These are phyloP conservation scores for Trapa bicornis DNA, from an alignment of 345 rosid species.

Conservation along the genomic window DNA sequence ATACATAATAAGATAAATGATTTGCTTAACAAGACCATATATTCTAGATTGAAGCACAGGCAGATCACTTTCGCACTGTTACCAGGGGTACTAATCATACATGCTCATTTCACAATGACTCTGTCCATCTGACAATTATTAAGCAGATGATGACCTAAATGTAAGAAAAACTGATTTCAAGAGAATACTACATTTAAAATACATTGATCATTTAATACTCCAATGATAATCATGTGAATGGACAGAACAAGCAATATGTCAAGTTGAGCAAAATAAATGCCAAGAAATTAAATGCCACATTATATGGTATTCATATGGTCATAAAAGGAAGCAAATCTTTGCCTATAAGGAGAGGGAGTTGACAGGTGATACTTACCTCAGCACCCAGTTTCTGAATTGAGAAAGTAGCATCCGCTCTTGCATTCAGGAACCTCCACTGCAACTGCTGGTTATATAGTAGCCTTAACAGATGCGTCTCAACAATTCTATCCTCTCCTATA, in stretches of 20 bases:
- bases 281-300: neutral
- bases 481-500: constrained; percentile 59
- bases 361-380: constrained; percentile 40
- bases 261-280: neutral
- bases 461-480: constrained; percentile 75
- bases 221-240: neutral
- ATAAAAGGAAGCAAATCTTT: neutral
- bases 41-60: no score
- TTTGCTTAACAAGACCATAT: no score
- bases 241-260: neutral
- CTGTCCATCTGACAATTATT: no score
- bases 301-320: neutral
- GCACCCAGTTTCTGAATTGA: constrained; percentile 48
- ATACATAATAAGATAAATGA: no score
- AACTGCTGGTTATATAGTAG: constrained; percentile 63
- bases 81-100: neutral
- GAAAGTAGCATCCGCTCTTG: constrained; percentile 53
- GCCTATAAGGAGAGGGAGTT: neutral
- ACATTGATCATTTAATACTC: neutral
- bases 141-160: no score
- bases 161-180: neutral
- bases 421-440: constrained; percentile 88
- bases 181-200: neutral
- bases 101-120: neutral
- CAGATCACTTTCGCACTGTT: neutral